Percentiles rank a stretch among this genome's conserved stretches.
Evolutionary conservation across 2,329 filamentous ascomycete genomes (phyloP).

Genomic region (Spiromastix sp.): DNA sequence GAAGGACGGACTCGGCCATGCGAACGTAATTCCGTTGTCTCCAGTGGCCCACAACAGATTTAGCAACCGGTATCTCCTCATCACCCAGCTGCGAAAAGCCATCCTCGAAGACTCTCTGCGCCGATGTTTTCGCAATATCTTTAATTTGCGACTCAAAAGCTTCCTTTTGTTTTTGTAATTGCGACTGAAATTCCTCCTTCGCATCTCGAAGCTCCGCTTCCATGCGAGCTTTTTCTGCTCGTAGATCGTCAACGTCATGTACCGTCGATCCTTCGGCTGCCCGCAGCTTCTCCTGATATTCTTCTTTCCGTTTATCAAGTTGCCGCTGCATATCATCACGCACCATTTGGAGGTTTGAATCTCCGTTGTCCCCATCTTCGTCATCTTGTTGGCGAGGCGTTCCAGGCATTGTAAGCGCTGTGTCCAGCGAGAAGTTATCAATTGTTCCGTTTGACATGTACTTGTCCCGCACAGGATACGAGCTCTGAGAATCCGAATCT

Average conservation of each 20-base stretch:
- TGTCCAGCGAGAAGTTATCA: conserved; percentile 94
- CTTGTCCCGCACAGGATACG: conserved; percentile 82
- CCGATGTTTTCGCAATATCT: conserved; percentile 46
- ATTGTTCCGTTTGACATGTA: conserved; percentile 91
- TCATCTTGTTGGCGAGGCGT: conserved; percentile 72
- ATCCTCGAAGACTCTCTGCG: conserved; percentile 39
- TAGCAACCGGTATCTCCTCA: conserved; percentile 61
- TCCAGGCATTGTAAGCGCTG: conserved; percentile 84
- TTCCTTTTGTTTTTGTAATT: conserved; percentile 72
- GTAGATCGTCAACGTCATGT: conserved; percentile 73
- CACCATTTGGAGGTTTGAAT: conserved; percentile 59
- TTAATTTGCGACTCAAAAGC: conserved; percentile 78
- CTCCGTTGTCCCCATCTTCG: conserved; percentile 41
- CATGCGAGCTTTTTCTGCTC: conserved; percentile 74
- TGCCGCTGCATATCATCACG: conserved; percentile 76
- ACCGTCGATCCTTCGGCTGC: conserved; percentile 58
- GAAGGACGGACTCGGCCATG: conserved; percentile 86
- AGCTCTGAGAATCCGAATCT: conserved; percentile 79
- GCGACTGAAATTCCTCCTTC: conserved; percentile 81
- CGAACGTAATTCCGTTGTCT: conserved; percentile 74
- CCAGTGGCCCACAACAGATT: conserved; percentile 62
- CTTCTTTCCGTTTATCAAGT: conserved; percentile 73
- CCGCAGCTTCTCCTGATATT: conserved; percentile 68
- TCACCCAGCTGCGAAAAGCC: conserved; percentile 50
- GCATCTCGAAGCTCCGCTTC: conserved; percentile 66